Evolutionary conservation across 202 grass and related monocot species (phyloP), one percentile per base, ranked within the genome.

Genomic region (Cymbopogon flexuosus): DNA sequence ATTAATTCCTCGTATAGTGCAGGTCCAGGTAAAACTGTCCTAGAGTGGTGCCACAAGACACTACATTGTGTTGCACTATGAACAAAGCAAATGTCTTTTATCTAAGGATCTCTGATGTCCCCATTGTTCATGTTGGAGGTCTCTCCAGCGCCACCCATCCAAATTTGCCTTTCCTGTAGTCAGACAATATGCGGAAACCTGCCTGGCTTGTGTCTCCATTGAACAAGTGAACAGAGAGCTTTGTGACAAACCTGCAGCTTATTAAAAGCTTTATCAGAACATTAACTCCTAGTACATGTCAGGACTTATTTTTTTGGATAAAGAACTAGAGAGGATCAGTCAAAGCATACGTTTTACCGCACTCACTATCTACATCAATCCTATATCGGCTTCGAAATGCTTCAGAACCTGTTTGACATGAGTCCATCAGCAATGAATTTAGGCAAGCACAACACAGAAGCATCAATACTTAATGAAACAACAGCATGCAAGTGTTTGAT

Each of bases 121-220:
- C 37, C 3, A 58, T 70, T 62, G 37, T 10, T 94, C 70, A 94
- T 80, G 68, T 83, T 70, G 92, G 90, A 82, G 92, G 95, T 80
- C 92, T 93, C 79, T 98, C 95, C 21, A 98, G 80, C 15, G 92
- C 92, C 58, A 90, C 80, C 86, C 95, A 93, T 21, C 92, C 90
- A 83, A 98, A 93, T 82, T 87, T 98, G 15, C 95, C 95, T 89
- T 94, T 95, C 72, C 95, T 87, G 33, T 91, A 95, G 79, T 98
- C 92, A 14, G 80, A 89, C 64, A 98, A 88, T 29, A 98, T 88
- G 27, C 88, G 90, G 68, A 95, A 95, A 68, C 87, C 84, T 63
- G 92, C 92, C 61, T 99, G 96, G 31, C 41, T 95, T 59, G 83
- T 49, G 75, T 99, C 96, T 87, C 90, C 96, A 81, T 82, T 93